Evolutionary conservation across 345 rosid genomes (phyloP).

Genomic region (Moringa oleifera): DNA sequence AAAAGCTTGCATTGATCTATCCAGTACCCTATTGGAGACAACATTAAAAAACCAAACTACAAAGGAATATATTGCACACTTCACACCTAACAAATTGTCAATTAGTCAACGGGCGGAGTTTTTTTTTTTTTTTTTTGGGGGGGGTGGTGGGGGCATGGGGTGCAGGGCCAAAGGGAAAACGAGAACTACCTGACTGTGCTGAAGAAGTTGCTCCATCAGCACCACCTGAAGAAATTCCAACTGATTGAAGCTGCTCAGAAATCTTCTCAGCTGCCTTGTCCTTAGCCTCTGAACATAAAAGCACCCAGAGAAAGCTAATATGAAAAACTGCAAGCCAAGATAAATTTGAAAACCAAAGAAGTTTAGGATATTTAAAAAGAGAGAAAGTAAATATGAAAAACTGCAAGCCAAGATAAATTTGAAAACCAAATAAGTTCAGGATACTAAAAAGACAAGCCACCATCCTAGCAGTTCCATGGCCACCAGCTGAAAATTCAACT

Average conservation of each 20-base stretch:
- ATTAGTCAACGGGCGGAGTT: too few species aligned
- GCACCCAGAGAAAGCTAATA: not conserved
- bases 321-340: too few species aligned
- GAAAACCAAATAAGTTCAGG: not conserved
- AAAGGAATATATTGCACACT: not conserved
- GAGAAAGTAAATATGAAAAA: not conserved
- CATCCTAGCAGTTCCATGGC: not conserved
- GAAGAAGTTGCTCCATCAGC: constrained; percentile 48
- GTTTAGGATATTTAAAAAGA: not conserved
- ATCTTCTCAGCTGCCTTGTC: constrained; percentile 60
- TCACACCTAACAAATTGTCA: not conserved
- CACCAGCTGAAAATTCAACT: too few species aligned
- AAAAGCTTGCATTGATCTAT: not conserved
- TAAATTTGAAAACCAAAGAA: too few species aligned
- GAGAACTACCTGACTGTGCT: constrained; percentile 25
- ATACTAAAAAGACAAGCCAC: not conserved
- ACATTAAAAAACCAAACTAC: not conserved
- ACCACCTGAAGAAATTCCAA: constrained; percentile 55
- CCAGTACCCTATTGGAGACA: not conserved
- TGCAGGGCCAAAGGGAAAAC: too few species aligned
- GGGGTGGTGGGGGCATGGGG: too few species aligned
- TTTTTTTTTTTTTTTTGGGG: too few species aligned
- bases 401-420: too few species aligned
- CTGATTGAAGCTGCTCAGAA: constrained; percentile 61
- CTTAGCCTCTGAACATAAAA: constrained; percentile 41